Evolutionary conservation across 202 grass and related monocot genomes (phyloP).

Genomic region (Schoenoplectus triqueter): DNA sequence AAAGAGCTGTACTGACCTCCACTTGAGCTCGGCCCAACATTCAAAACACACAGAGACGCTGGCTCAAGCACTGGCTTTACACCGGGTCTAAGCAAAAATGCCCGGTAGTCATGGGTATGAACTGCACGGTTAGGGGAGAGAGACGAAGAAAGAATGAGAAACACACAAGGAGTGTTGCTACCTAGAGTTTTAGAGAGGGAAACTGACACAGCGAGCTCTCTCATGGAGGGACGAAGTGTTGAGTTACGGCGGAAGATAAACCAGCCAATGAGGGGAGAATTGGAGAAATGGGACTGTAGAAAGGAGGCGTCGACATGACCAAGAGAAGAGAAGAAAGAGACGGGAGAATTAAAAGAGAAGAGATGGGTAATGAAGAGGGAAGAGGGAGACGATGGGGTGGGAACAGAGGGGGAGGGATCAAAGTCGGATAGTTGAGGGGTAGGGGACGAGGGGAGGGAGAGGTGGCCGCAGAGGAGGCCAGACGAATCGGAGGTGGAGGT

Average conservation of each 20-base stretch:
- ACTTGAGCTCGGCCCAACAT: conserved; percentile 61
- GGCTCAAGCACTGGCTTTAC: conserved; percentile 53
- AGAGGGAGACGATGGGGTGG: conserved; percentile 34
- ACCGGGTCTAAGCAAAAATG: conserved; percentile 50
- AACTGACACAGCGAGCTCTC: conserved; percentile 55
- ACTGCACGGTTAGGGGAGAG: conserved; percentile 49
- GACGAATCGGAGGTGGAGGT: conserved; percentile 61
- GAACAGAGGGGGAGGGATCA: conserved; percentile 40
- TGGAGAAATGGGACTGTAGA: conserved; percentile 31
- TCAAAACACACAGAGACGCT: conserved; percentile 51
- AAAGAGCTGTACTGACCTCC: conserved; percentile 66
- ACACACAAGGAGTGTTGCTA: conserved; percentile 50
- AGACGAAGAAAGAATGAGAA: conserved; percentile 67
- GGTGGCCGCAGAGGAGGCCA: conserved; percentile 69
- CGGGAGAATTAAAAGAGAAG: conserved; percentile 45
- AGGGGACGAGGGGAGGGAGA: conserved; percentile 46
- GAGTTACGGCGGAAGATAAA: conserved; percentile 69
- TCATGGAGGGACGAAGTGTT: conserved; percentile 65
- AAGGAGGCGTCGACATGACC: conserved; percentile 35
- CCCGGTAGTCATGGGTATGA: conserved; percentile 76
- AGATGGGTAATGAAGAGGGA: conserved; percentile 47
- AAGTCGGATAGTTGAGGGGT: conserved; percentile 56
- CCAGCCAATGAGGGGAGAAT: conserved; percentile 52
- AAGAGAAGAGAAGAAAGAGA: conserved; percentile 46
- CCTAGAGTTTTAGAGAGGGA: conserved; percentile 54